phyloP scores from a whole-genome alignment of 352 stramenopile species.

The Globisporangium nagaii region DNA sequence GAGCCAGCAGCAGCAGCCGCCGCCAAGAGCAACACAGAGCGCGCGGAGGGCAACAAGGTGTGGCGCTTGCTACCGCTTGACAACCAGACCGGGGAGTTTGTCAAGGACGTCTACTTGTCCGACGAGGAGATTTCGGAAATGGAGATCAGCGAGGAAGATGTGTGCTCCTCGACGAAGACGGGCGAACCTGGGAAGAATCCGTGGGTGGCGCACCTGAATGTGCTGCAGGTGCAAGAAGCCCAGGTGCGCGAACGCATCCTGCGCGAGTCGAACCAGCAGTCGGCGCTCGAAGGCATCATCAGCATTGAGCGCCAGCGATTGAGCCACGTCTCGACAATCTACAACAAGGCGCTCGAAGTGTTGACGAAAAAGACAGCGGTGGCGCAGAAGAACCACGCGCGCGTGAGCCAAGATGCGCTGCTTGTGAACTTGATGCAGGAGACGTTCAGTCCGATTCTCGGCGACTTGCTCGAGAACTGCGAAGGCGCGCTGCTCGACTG shows the following conservation, averaged over 20 bases:
- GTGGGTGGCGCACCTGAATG: conserved; percentile 46
- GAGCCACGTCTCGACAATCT: conserved; percentile 44
- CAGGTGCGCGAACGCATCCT: conserved; percentile 49
- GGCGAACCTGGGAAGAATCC: conserved; percentile 17
- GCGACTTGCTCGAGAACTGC: conserved; percentile 57
- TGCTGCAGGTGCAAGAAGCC: conserved; percentile 52
- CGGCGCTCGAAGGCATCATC: conserved; percentile 59
- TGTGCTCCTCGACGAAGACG: conserved; percentile 33
- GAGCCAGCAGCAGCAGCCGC: neutral
- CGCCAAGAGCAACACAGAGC: conserved; percentile 8
- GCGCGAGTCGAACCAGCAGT: conserved; percentile 45
- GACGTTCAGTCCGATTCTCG: conserved; percentile 63
- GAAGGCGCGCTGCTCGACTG: conserved; percentile 64
- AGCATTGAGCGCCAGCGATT: conserved; percentile 70
- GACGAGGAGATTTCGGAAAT: conserved; percentile 56
- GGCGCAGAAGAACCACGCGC: conserved; percentile 48
- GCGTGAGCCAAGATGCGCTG: conserved; percentile 51
- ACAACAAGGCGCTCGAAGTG: conserved; percentile 48
- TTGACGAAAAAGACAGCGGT: conserved; percentile 37
- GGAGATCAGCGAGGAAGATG: conserved; percentile 59
- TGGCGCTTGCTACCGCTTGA: conserved; percentile 62
- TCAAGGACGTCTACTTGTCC: conserved; percentile 46
- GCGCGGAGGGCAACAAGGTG: neutral
- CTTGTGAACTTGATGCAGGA: conserved; percentile 65
- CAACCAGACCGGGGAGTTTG: conserved; percentile 40